These are phyloP conservation scores for Baorangia bicolor DNA, from an alignment of 768 basidiomycete species.

Conservation along the genomic window DNA sequence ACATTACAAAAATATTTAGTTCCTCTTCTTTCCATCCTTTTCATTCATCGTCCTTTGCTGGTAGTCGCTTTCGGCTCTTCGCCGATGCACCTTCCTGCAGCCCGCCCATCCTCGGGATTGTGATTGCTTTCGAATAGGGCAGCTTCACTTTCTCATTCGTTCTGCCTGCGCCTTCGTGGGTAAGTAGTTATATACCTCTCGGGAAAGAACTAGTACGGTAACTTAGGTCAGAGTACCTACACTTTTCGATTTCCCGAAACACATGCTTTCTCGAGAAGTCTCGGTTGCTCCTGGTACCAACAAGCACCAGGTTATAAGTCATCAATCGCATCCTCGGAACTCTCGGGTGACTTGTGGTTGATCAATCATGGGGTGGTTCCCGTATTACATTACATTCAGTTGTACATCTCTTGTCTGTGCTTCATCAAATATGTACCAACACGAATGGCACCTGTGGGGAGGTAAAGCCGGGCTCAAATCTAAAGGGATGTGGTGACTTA, in stretches of 20 bases:
- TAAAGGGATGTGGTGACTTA: slow-evolving; percentile 28
- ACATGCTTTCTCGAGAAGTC: neutral
- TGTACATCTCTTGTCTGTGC: neutral
- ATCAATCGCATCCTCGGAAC: neutral
- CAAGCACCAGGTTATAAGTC: too few relatives aligned
- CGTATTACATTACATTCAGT: slow-evolving; percentile 11
- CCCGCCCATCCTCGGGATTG: slow-evolving; percentile 2
- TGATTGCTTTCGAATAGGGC: slow-evolving; percentile 26
- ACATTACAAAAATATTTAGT: slow-evolving; percentile 51
- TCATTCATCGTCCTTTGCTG: slow-evolving; percentile 21
- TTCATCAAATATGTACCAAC: slow-evolving; percentile 59
- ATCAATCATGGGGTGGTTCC: neutral
- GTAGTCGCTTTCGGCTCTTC: slow-evolving; percentile 19
- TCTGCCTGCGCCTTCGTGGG: slow-evolving; percentile 34
- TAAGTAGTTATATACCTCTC: slow-evolving; percentile 43
- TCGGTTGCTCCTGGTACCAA: neutral
- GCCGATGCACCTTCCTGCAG: slow-evolving; percentile 4
- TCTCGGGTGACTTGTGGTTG: neutral
- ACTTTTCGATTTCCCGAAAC: slow-evolving; percentile 4
- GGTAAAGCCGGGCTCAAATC: neutral
- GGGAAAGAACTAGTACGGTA: slow-evolving; percentile 14
- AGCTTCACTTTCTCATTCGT: slow-evolving; percentile 24
- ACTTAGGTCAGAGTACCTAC: slow-evolving; percentile 21
- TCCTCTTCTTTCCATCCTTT: slow-evolving; percentile 35
- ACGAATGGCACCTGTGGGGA: slow-evolving; percentile 73